Conservation (phyloP, 106 monocot species). For the Phalaenopsis equestris region DNA sequence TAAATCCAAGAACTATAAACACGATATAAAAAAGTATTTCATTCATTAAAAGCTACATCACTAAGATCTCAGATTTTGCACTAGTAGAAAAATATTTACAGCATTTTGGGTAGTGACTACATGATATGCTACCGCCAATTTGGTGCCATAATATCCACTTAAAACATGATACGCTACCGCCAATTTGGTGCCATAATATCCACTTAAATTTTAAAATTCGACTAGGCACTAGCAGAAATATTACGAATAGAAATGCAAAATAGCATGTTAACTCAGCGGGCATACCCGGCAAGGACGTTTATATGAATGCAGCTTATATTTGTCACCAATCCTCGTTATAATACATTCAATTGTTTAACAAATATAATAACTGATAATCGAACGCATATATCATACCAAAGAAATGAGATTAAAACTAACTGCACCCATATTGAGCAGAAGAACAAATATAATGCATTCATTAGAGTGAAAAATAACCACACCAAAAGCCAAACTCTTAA, state of each 20-base stretch:
- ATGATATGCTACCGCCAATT: neutral
- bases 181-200: too few relatives aligned
- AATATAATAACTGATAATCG: neutral
- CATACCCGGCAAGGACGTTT: neutral
- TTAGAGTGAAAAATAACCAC: neutral
- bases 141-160: neutral
- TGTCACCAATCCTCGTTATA: neutral
- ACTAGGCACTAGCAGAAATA: neutral
- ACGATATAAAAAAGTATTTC: too few relatives aligned
- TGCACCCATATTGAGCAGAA: neutral
- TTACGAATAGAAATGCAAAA: neutral
- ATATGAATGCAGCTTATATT: neutral
- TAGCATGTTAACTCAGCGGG: neutral
- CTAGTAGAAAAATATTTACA: neutral
- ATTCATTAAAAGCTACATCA: neutral
- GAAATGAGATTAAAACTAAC: neutral
- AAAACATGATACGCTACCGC: too few relatives aligned
- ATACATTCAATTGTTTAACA: neutral
- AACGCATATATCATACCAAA: neutral
- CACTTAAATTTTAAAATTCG: neutral
- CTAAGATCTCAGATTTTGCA: neutral
- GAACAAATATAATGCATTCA: neutral
- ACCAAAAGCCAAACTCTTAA: neutral
- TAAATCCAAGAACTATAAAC: too few relatives aligned
- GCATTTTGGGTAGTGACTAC: neutral